A percentile compares a stretch with the other conserved stretches of the same genome.
phyloP scores from a whole-genome alignment of 148 eudicot species.

The Camellia granthamiana region DNA sequence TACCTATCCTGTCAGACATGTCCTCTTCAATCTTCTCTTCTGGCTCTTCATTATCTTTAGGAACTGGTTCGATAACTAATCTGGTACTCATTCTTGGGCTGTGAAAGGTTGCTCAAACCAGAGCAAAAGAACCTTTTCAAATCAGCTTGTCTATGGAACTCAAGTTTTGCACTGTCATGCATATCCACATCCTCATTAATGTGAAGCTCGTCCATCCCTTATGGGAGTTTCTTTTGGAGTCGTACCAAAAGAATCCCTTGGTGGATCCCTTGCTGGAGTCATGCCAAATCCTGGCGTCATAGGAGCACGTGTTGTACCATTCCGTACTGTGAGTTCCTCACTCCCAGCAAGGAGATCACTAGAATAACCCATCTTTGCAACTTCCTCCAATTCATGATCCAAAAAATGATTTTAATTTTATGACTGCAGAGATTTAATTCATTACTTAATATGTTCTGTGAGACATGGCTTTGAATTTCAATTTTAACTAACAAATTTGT shows the following conservation, averaged over 20 bases:
- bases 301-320: slow-evolving; percentile 92
- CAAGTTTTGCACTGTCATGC: slow-evolving; percentile 54
- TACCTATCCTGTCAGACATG: slow-evolving; percentile 87
- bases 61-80: slow-evolving; percentile 61
- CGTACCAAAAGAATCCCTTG: slow-evolving; percentile 71
- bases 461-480: no score
- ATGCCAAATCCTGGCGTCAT: slow-evolving; percentile 81
- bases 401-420: slow-evolving; percentile 25
- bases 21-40: slow-evolving; percentile 92
- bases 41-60: slow-evolving; percentile 73
- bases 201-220: slow-evolving; percentile 70
- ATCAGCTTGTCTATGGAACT: slow-evolving; percentile 71
- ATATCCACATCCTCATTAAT: slow-evolving; percentile 49
- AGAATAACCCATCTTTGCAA: slow-evolving; percentile 79
- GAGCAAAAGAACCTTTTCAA: slow-evolving; percentile 64
- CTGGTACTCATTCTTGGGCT: slow-evolving; percentile 93
- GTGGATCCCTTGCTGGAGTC: slow-evolving; percentile 83
- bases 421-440: no score
- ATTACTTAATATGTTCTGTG: no score
- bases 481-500: no score
- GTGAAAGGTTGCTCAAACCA: slow-evolving; percentile 76
- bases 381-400: slow-evolving; percentile 85
- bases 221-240: slow-evolving; percentile 93
- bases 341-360: slow-evolving; percentile 62
- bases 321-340: slow-evolving; percentile 77